phyloP scores from a whole-genome alignment of 371 early-diverging fungal genomes.

The Actinomucor elegans region DNA sequence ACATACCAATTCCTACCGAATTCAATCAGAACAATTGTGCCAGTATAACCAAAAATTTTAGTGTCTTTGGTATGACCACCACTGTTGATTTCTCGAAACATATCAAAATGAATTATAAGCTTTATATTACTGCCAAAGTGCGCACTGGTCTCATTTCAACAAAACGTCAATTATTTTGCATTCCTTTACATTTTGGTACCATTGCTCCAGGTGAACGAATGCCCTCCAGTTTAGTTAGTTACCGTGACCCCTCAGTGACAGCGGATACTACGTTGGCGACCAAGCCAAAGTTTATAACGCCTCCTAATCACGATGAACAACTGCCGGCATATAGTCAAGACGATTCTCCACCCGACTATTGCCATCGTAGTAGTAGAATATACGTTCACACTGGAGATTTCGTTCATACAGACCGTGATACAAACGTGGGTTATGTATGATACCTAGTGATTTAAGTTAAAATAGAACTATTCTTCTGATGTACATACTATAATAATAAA shows the following conservation, averaged over 20 bases:
- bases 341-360: slow-evolving; percentile 7
- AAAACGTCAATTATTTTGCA: slow-evolving; percentile 7
- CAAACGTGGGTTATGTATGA: too few relatives aligned
- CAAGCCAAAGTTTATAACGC: slow-evolving; percentile 19
- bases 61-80: slow-evolving; percentile 22
- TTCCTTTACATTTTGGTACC: slow-evolving; percentile 19
- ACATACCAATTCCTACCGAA: slow-evolving; percentile 19
- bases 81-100: slow-evolving; percentile 9
- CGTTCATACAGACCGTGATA: too few relatives aligned
- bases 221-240: slow-evolving; percentile 8
- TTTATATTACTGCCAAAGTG: slow-evolving; percentile 12
- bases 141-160: slow-evolving; percentile 10
- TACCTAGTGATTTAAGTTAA: too few relatives aligned
- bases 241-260: slow-evolving; percentile 7
- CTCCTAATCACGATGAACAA: slow-evolving; percentile 9
- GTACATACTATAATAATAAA: too few relatives aligned
- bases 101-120: slow-evolving; percentile 11
- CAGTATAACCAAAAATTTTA: slow-evolving; percentile 11
- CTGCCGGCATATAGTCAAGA: slow-evolving; percentile 20
- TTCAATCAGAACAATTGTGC: slow-evolving; percentile 3
- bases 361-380: too few relatives aligned
- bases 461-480: too few relatives aligned
- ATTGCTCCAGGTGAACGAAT: slow-evolving; percentile 4
- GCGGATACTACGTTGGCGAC: slow-evolving; percentile 10
- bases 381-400: too few relatives aligned